A percentile compares a stretch with the other conserved stretches of the same genome.
Evolutionary conservation across 2,329 filamentous ascomycete genomes (phyloP).

Genomic region (Colletotrichum lentis): DNA sequence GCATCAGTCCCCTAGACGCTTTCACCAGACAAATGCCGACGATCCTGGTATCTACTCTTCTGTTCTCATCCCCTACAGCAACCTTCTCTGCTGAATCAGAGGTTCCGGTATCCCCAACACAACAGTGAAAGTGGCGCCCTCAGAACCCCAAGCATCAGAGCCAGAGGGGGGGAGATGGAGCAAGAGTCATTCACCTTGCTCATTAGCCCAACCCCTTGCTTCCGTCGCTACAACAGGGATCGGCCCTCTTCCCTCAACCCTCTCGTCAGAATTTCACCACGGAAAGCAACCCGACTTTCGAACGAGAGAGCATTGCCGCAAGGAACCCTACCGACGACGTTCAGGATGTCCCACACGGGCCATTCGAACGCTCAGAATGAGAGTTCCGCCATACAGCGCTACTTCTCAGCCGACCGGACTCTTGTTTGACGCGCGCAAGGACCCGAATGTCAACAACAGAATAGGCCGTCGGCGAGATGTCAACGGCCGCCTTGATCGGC

Average conservation of each 20-base stretch:
- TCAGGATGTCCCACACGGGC: neutral
- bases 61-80: neutral
- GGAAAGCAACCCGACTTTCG: neutral
- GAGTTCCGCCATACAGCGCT: slow-evolving; percentile 6
- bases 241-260: neutral
- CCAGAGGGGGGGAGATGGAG: slow-evolving; percentile 19
- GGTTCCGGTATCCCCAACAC: neutral
- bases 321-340: neutral
- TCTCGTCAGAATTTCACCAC: too few species aligned
- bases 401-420: slow-evolving; percentile 21
- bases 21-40: neutral
- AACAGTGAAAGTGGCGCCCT: neutral
- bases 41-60: neutral
- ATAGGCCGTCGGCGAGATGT: slow-evolving; percentile 6
- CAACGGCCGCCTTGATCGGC: neutral
- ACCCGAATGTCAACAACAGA: neutral
- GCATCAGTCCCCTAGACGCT: neutral
- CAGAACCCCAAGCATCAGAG: neutral
- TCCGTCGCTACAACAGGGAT: neutral
- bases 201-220: slow-evolving; percentile 3
- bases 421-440: neutral
- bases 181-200: slow-evolving; percentile 20
- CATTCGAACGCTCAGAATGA: neutral
- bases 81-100: neutral
- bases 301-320: neutral